Base-by-base conservation (phyloP, 2,329 filamentous ascomycete genomes). In the Aureobasidium uvarum region DNA sequence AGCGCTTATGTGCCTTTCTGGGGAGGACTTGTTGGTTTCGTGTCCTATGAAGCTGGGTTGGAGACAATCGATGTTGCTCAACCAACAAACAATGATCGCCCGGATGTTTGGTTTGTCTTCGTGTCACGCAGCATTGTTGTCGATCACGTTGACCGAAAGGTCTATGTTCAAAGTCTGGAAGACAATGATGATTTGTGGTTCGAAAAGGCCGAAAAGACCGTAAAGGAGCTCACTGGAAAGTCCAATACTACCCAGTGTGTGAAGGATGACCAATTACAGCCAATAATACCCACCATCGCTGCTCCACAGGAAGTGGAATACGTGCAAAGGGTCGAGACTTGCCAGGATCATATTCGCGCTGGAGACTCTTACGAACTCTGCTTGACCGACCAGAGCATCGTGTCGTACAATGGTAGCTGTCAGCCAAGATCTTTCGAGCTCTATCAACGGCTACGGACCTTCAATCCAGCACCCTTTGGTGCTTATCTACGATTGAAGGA, bases 301-400 rank as follows among this genome's bases (percentile, higher is more conserved):
- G 70, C 68, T 11, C 74, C 73, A 0, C 69, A 72, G 50, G 68
- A 74, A 50, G 28, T 66, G 36, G 46, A 70, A 3, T 96, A 95
- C 72, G 86, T 87, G 70, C 76, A 79, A 3, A 86, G 89, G 70
- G 88, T 95, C n/a, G 77, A 80, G 25, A 75, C 79, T 43, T 95
- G 91, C 72, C 89, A 94, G 72, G 38, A 41, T 14, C 52, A 51
- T 38, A 65, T 65, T 20, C 31, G 54, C 7, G 54, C 88, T 0
- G 92, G 92, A 16, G 87, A 93, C 68, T 92, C 91, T 0, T 96
- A 96, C 75, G 92, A 96, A 74, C 83, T 96, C 7, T 96, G 91
- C 70, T 83, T 96, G 8, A 96, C 91, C 0, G 87, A 87, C 56
- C 87, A 91, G 74, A 92, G 90, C 13, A 83, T 81, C 41, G 84